phyloP scores from a whole-genome alignment of 495 filamentous ascomycete genomes.

The Podospora pseudocomata region DNA sequence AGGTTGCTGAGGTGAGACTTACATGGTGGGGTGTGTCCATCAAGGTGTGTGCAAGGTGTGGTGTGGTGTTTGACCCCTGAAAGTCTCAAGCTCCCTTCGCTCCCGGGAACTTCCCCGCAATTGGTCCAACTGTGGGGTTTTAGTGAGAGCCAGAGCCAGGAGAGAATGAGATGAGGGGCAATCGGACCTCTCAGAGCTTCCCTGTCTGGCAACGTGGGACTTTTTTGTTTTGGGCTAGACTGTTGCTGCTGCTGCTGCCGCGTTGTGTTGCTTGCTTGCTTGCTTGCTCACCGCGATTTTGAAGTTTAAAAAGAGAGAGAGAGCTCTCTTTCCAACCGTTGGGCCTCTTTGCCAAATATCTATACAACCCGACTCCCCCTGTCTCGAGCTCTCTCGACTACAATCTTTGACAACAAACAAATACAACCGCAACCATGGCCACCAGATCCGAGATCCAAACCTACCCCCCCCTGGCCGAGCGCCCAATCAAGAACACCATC shows the following conservation, averaged over 20 bases:
- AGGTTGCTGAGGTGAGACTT: not conserved
- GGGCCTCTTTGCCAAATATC: not conserved
- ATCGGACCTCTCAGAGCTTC: slow-evolving; percentile 16
- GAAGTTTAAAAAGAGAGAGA: not conserved
- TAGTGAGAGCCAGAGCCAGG: not conserved
- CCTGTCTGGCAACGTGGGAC: slow-evolving; percentile 20
- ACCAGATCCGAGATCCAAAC: slow-evolving; percentile 4
- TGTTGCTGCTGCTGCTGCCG: not conserved
- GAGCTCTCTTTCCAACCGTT: not conserved
- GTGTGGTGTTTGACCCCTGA: not conserved
- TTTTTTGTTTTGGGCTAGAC: not conserved
- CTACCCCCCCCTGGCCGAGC: slow-evolving; percentile 73
- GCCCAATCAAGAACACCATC: slow-evolving; percentile 85
- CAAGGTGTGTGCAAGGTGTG: not conserved
- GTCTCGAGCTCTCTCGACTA: not conserved
- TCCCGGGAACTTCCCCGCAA: not conserved
- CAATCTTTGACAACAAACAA: not conserved
- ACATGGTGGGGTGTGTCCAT: not conserved
- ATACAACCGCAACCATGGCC: slow-evolving; percentile 32
- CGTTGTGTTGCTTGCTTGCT: not conserved
- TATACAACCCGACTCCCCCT: not conserved
- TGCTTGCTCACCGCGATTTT: slow-evolving; percentile 18
- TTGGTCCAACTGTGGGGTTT: not conserved
- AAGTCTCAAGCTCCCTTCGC: not conserved
- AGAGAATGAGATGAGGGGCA: slow-evolving; percentile 8